Base-by-base conservation (phyloP, 495 filamentous ascomycete genomes). In the Hypoxylon subgilvum region DNA sequence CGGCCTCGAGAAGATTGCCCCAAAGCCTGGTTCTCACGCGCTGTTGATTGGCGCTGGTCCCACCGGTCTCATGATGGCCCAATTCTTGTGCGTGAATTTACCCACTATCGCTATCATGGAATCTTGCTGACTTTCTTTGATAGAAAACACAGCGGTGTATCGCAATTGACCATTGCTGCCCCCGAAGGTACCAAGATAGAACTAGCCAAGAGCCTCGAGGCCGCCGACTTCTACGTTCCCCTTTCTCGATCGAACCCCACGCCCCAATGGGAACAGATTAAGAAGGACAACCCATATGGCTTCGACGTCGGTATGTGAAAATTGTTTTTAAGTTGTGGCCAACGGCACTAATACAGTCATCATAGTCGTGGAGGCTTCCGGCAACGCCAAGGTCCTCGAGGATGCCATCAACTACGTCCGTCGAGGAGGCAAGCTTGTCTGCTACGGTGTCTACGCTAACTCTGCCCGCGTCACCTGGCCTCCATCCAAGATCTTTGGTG, bases 1-100 rank as follows among this genome's bases (percentile, higher is more conserved):
- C 59, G 87, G 86, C 21, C 73, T 89, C 19, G 87, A 89, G 66
- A 88, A 85, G 76, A 90, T 90, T 58, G 79, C 82, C 0, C 86
- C 86, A 2, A 84, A 84, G 70, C 78, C 87, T 65, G 85, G 84
- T 36, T 88, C 85, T 2, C 82, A 82, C 22, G 85, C 87, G 25
- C 78, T 87, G 27, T 77, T 82, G 70, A 87, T 88, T 68, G 86
- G 85, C 54, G 86, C 86, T 45, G 87, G 86, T 12, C 86, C 86
- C 25, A 89, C 86, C 32, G 84, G 84, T 59, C 72, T 85, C 31
- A 77, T 81, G 55, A 69, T 69, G 66, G 66, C 66, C 27, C 63
- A 67, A 32, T 67, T 69, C 64, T 19, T 69, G 63, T 67, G 64
- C 16, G 63, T 23, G 16, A 25, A n/a, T 8, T 0, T 32, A 4